Evolutionary conservation across 192 early-diverging fungal species (phyloP).

Genomic region (Coemansia sp.): DNA sequence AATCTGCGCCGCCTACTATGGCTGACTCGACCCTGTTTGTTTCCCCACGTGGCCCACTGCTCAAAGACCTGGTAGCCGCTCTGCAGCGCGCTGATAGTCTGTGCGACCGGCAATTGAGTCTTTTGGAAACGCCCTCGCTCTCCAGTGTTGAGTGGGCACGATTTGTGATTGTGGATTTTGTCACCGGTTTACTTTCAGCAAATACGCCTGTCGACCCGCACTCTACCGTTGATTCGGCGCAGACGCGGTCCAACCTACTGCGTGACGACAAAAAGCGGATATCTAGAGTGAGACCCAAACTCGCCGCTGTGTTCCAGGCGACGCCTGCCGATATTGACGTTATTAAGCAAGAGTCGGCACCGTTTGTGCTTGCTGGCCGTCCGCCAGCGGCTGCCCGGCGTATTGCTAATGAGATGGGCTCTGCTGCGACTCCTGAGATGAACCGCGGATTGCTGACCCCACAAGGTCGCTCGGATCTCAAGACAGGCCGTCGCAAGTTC

Average conservation of each 20-base stretch:
- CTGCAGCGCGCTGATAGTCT: constrained; percentile 35
- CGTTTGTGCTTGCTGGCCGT: constrained; percentile 1
- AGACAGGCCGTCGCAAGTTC: constrained; percentile 49
- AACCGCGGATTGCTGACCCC: constrained; percentile 44
- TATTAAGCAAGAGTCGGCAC: constrained; percentile 13
- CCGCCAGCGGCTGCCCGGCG: not conserved
- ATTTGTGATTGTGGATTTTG: constrained; percentile 22
- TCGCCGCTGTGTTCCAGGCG: constrained; percentile 32
- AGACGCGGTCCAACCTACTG: constrained; percentile 23
- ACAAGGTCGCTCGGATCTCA: constrained; percentile 53
- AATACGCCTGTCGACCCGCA: not conserved
- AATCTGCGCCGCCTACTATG: not conserved
- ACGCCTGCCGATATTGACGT: constrained; percentile 26
- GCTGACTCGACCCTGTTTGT: constrained; percentile 22
- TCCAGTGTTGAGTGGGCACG: constrained; percentile 36
- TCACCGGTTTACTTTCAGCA: constrained; percentile 29
- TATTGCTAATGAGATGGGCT: constrained; percentile 10
- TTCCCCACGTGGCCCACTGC: not conserved
- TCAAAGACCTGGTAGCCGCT: constrained; percentile 15
- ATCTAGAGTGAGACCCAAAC: constrained; percentile 11
- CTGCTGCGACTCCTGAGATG: constrained; percentile 36
- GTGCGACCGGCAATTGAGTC: constrained; percentile 39
- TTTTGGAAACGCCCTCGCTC: constrained; percentile 25
- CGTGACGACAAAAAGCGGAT: constrained; percentile 33
- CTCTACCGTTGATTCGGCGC: constrained; percentile 22